Evolutionary conservation across 1,284 basidiomycete genomes (phyloP).

Genomic region (Athelia psychrophila): DNA sequence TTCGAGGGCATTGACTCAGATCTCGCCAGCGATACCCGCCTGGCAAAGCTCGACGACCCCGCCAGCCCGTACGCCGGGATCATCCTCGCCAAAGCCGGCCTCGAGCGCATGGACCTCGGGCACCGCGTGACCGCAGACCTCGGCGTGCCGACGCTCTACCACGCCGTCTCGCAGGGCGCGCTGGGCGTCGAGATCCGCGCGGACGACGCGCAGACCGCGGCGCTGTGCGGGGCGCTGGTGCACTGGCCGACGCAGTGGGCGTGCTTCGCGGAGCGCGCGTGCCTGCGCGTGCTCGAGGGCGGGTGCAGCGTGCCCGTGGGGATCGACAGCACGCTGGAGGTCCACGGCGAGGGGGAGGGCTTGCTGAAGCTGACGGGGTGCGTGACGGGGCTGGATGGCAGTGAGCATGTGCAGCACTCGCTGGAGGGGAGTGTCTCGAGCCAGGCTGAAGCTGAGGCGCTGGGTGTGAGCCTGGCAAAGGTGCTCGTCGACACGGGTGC

Average conservation of each 20-base stretch:
- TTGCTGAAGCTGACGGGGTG: constrained; percentile 70
- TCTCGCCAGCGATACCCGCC: constrained; percentile 72
- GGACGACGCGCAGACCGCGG: constrained; percentile 60
- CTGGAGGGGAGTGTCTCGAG: constrained; percentile 52
- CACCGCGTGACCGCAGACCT: constrained; percentile 81
- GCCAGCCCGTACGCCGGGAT: constrained; percentile 86
- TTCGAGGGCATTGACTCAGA: constrained; percentile 4
- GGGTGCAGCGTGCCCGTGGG: constrained; percentile 99
- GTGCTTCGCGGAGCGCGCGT: constrained; percentile 83
- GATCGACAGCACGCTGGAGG: constrained; percentile 54
- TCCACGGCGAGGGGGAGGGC: constrained; percentile 27
- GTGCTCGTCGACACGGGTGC: constrained; percentile 70
- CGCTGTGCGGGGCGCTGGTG: constrained; percentile 64
- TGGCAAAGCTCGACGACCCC: constrained; percentile 88
- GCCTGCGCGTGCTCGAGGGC: constrained; percentile 87
- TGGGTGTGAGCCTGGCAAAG: constrained; percentile 67
- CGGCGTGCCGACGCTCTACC: constrained; percentile 70
- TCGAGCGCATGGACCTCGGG: constrained; percentile 81
- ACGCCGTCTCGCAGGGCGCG: constrained; percentile 96
- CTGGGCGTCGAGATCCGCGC: constrained; percentile 86
- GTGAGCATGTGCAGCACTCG: constrained; percentile 66
- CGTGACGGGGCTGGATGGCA: constrained; percentile 78
- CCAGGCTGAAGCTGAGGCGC: constrained; percentile 59
- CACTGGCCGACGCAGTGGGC: constrained; percentile 77
- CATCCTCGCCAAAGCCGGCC: constrained; percentile 92